Evolutionary conservation across 2,329 filamentous ascomycete species (phyloP), one percentile per base, ranked within the genome.

Genomic region (Albophoma yamanashiensis): DNA sequence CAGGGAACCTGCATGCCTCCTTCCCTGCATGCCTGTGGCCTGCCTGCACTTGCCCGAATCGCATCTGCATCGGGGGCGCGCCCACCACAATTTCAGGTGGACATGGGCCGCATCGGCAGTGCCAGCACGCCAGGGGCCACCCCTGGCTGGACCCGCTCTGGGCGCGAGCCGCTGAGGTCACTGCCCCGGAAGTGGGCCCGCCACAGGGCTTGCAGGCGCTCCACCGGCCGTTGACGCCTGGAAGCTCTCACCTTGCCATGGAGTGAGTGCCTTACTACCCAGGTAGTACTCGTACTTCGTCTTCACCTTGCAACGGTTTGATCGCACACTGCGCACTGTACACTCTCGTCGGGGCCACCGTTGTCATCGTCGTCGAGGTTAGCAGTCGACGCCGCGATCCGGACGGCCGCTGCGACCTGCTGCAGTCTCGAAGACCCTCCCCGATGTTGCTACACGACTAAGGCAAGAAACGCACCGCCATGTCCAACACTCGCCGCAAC

Each of bases 401-500:
- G 14, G 53, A 39, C 4, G 53, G 53, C 53, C 25, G 34, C 34
- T 25, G 34, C 34, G 31, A 22, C 20, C 36, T 36, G n/a, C 17
- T 17, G 14, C 25, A n/a, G 25, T 39, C 34, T 25, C 53, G 56
- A 45, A 31, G 15, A 39, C 20, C 34, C 1, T n/a, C n/a, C 12
- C 42, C 55, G 22, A 14, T 31, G 22, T 3, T 43, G 40, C 40
- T 43, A 9, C 40, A 9, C 40, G 6, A n/a, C 40, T n/a, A 20
- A 20, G 7, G 3, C 38, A 14, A 40, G 2, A 14, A 4, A n/a
- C 20, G 20, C n/a, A 4, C 6, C 40, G 62, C 34, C 58, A 69
- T 69, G 67, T 64, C 66, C 60, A 68, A 67, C 27, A 65, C 71
- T 7, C 72, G 88, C 20, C 77, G 79, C 57, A 80, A 80, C 71